Evolutionary conservation across 495 filamentous ascomycete species (phyloP), one percentile per base, ranked within the genome.

Genomic region (Thozetella sp.): DNA sequence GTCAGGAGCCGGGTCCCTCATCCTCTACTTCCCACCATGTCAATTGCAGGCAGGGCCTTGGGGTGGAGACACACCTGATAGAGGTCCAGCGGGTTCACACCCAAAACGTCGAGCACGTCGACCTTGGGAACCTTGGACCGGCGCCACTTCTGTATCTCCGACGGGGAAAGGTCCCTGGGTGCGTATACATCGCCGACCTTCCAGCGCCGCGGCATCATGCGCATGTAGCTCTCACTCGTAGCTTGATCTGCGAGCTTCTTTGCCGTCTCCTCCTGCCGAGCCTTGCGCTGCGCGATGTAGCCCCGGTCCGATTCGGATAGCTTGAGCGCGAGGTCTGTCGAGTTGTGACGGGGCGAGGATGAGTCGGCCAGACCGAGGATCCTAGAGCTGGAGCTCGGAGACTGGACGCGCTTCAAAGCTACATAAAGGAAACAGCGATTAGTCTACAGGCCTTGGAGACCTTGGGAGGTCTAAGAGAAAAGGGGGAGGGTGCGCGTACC

Each of bases 51-150:
- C 12, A 53, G 15, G 34, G 25, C 17, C 43, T 51, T 17, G 43
- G 26, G 15, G 10, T 10, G 30, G 2, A 20, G 2, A 75, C 84
- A 46, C 74, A 96, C 93, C 77, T 89, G 90, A 69, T 97, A 98
- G 68, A 93, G 85, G 56, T 90, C 84, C 52, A 93, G 62, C 15
- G 95, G 96, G 60, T 93, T 89, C 46, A 97, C 74, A 20, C 88
- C 89, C 73, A 98, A 71, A 25, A 86, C 72, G 74, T 97, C 93
- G 65, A 98, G 87, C 22, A 86, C 83, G 75, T 99, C 96, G 66
- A 76, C 77, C 65, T 79, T 73, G 59, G 77, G 79, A 19, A 48
- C 3, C 55, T 58, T 58, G 46, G 20, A 54, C 53, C 54, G 50
- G 43, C 65, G 62, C 80, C 85, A 89, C 75, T 90, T 92, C 71